A percentile compares a stretch with the other conserved stretches of the same genome.
Evolutionary conservation across 768 basidiomycete species (phyloP).

Genomic region (Rubroboletus satanas): DNA sequence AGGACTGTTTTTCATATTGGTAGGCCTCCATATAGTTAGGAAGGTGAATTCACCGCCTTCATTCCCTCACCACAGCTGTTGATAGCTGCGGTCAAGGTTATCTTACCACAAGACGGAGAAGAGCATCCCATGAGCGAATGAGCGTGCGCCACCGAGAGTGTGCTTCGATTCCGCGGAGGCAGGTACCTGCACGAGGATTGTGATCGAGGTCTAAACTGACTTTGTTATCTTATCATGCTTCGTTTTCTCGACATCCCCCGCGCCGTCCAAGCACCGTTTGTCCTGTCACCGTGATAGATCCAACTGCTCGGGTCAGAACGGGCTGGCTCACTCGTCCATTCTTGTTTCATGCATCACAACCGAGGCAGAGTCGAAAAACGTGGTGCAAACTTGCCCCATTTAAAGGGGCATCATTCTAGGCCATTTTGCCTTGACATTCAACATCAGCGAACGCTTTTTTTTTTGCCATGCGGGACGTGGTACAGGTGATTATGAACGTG

Average conservation of each 20-base stretch:
- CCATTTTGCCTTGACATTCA: conserved; percentile 7
- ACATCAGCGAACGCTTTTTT: conserved; percentile 14
- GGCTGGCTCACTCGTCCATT: conserved; percentile 7
- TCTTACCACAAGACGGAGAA: conserved; percentile 6
- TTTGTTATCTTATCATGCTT: conserved; percentile 26
- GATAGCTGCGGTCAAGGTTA: conserved; percentile 1
- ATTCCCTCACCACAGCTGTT: background rate
- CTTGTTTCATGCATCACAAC: background rate
- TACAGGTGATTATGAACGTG: background rate
- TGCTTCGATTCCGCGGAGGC: conserved; percentile 24
- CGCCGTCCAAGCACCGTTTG: conserved; percentile 21
- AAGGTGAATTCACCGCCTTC: background rate
- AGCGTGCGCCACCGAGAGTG: background rate
- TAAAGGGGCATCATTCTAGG: background rate
- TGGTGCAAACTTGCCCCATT: background rate
- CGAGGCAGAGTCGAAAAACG: background rate
- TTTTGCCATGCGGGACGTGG: conserved; percentile 1
- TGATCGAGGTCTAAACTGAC: conserved; percentile 15
- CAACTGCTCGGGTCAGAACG: background rate
- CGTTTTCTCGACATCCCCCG: conserved; percentile 9
- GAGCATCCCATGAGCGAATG: background rate
- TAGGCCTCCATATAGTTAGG: conserved; percentile 4
- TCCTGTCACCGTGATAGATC: background rate
- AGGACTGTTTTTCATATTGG: background rate
- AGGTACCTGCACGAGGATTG: background rate